Evolutionary conservation across 805 yeast species (phyloP).

Genomic region (Spathaspora gorwiae): DNA sequence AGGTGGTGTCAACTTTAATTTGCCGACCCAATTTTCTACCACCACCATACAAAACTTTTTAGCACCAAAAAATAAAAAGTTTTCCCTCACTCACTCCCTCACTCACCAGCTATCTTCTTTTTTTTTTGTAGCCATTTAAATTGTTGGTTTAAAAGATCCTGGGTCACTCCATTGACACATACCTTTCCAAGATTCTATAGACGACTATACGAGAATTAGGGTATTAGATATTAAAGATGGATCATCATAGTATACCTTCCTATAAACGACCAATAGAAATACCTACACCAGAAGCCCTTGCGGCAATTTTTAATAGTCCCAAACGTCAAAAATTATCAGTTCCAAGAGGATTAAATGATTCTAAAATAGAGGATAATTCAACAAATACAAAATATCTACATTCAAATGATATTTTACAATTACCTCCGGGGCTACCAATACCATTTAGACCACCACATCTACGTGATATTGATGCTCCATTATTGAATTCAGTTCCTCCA

Average conservation of each 20-base stretch:
- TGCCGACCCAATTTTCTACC: too few relatives aligned
- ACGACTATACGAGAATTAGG: neutral
- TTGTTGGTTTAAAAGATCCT: too few relatives aligned
- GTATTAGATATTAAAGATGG: neutral
- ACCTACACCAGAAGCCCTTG: conserved; percentile 10
- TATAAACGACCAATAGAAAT: conserved; percentile 6
- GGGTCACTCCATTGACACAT: too few relatives aligned
- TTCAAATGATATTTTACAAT: neutral
- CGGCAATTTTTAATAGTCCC: conserved; percentile 9
- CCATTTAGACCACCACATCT: conserved; percentile 1
- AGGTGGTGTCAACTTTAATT: too few relatives aligned
- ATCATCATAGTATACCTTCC: neutral
- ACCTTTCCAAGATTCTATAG: too few relatives aligned
- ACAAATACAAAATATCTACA: neutral
- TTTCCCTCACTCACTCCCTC: too few relatives aligned
- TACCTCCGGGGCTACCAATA: neutral
- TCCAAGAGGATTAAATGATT: neutral
- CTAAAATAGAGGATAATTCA: neutral
- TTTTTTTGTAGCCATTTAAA: too few relatives aligned
- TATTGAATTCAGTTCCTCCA: conserved; percentile 34
- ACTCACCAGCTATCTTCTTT: too few relatives aligned
- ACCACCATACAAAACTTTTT: too few relatives aligned
- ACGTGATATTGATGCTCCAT: conserved; percentile 10
- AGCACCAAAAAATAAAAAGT: too few relatives aligned
- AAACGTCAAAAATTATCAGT: conserved; percentile 1